These are phyloP conservation scores for Dissophora globulifera DNA, from an alignment of 192 early-diverging fungal genomes.

Conservation along the genomic window DNA sequence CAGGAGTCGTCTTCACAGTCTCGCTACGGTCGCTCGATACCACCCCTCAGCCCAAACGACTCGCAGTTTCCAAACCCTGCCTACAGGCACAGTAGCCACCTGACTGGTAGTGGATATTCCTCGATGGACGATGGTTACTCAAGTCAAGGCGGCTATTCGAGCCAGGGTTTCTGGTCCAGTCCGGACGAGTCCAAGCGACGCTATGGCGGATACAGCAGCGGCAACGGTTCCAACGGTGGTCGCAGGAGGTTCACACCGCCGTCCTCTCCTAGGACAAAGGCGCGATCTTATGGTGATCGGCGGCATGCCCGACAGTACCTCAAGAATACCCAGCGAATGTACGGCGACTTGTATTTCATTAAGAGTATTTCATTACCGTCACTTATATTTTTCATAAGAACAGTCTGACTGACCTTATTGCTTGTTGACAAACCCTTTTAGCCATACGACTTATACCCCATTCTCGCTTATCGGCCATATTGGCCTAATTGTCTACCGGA, in stretches of 20 bases:
- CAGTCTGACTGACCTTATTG: no score
- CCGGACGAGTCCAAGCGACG: slow-evolving; percentile 29
- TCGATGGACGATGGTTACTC: slow-evolving; percentile 55
- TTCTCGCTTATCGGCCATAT: slow-evolving; percentile 48
- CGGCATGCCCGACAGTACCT: slow-evolving; percentile 48
- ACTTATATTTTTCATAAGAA: no score
- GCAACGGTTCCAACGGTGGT: slow-evolving; percentile 20
- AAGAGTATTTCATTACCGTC: neutral
- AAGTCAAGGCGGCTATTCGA: slow-evolving; percentile 48
- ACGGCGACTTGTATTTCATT: neutral
- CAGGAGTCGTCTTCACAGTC: neutral
- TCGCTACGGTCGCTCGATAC: neutral
- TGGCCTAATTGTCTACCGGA: slow-evolving; percentile 49
- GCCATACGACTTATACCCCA: slow-evolving; percentile 56
- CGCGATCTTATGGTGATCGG: slow-evolving; percentile 44
- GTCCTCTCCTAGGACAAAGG: slow-evolving; percentile 22
- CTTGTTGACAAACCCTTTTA: slow-evolving; percentile 12
- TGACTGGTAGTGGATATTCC: slow-evolving; percentile 16
- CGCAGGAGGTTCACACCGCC: slow-evolving; percentile 38
- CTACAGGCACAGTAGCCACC: neutral
- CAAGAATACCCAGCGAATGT: slow-evolving; percentile 49
- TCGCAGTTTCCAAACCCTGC: neutral
- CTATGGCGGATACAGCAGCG: slow-evolving; percentile 16
- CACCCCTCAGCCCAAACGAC: neutral
- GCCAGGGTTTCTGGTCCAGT: slow-evolving; percentile 43